These are phyloP conservation scores for Ceratocystis ficicola DNA, from an alignment of 2,329 filamentous ascomycete species.

Conservation along the genomic window DNA sequence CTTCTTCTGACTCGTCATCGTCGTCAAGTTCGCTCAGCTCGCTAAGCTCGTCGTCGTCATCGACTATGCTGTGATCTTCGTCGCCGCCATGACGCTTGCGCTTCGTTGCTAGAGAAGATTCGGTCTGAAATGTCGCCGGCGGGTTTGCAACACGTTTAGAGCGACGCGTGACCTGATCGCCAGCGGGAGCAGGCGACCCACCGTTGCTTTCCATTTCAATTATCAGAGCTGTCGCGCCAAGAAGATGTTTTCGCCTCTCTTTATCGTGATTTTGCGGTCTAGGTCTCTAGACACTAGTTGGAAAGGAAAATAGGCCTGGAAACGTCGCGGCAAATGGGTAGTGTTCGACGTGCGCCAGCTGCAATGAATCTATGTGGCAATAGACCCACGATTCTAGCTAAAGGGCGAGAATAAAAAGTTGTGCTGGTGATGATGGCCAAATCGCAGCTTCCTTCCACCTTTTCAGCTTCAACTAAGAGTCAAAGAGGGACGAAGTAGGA, in stretches of 20 bases:
- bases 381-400: background rate
- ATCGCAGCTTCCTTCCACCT: background rate
- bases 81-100: conserved; percentile 45
- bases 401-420: conserved; percentile 3
- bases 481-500: conserved; percentile 1
- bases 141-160: conserved; percentile 54
- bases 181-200: conserved; percentile 40
- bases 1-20: conserved; percentile 36
- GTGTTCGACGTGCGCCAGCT: background rate
- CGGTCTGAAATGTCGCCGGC: conserved; percentile 48
- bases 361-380: background rate
- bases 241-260: background rate
- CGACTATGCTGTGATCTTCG: conserved; percentile 35
- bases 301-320: background rate
- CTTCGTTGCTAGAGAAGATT: conserved; percentile 38
- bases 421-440: background rate
- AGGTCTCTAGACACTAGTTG: background rate
- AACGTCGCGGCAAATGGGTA: background rate
- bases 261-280: background rate
- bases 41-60: conserved; percentile 33
- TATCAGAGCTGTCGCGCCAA: background rate
- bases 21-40: conserved; percentile 28
- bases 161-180: conserved; percentile 42
- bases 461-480: background rate
- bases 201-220: conserved; percentile 40